These are phyloP conservation scores for Colletotrichum musicola DNA, from an alignment of 2,329 filamentous ascomycete genomes.

Conservation along the genomic window DNA sequence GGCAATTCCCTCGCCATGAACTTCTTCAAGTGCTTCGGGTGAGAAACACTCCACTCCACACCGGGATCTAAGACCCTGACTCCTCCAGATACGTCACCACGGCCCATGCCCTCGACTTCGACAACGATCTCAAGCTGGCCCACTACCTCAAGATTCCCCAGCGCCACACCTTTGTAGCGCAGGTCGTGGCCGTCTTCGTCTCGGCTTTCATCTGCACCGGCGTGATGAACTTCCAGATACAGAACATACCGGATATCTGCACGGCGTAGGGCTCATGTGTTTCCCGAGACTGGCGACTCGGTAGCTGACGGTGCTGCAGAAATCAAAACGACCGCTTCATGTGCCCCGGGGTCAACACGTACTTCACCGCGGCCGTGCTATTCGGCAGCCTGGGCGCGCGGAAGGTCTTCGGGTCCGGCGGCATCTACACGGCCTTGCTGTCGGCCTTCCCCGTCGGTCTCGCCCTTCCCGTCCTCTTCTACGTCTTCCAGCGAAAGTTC, in stretches of 20 bases:
- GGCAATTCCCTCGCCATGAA: conserved; percentile 33
- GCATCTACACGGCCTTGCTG: conserved; percentile 51
- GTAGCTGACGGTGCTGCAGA: background rate
- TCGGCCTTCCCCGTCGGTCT: conserved; percentile 51
- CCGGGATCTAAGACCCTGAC: background rate
- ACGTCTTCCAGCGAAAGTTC: conserved; percentile 48
- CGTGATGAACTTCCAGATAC: conserved; percentile 52
- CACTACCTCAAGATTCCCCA: conserved; percentile 61
- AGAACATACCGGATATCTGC: conserved; percentile 46
- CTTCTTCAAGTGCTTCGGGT: conserved; percentile 45
- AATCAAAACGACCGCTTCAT: conserved; percentile 44
- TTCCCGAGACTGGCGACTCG: background rate
- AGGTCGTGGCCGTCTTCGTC: conserved; percentile 50
- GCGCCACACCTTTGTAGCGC: conserved; percentile 51
- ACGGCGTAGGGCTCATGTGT: conserved; percentile 30
- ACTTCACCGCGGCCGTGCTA: conserved; percentile 54
- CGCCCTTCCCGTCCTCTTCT: conserved; percentile 49
- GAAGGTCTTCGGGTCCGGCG: conserved; percentile 52
- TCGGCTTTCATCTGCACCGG: conserved; percentile 51
- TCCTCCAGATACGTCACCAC: conserved; percentile 46
- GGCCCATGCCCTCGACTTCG: conserved; percentile 52
- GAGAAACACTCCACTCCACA: background rate
- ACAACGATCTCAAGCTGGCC: conserved; percentile 51
- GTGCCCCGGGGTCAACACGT: conserved; percentile 48
- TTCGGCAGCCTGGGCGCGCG: conserved; percentile 56